Evolutionary conservation across 2,329 filamentous ascomycete species (phyloP).

Genomic region (Penicillium sp.): DNA sequence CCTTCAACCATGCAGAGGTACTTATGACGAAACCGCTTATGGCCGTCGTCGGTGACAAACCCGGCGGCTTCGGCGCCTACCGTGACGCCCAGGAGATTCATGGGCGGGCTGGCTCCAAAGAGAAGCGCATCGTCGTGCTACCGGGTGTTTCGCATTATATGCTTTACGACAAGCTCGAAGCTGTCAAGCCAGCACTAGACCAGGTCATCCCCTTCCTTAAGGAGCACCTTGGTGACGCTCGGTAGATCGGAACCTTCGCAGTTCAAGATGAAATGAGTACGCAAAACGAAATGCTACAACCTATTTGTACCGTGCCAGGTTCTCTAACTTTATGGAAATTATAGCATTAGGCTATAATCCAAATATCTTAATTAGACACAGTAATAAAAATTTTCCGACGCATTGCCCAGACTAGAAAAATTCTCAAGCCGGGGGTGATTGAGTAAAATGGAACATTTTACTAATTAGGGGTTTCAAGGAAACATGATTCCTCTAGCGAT

Average conservation of each 20-base stretch:
- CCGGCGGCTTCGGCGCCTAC: conserved; percentile 24
- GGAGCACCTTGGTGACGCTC: conserved; percentile 15
- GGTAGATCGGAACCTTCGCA: neutral
- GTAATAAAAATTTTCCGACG: too few species aligned
- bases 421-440: too few species aligned
- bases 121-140: conserved; percentile 18
- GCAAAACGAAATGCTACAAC: too few species aligned
- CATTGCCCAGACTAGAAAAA: too few species aligned
- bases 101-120: conserved; percentile 20
- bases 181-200: conserved; percentile 17
- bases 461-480: too few species aligned
- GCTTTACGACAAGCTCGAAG: conserved; percentile 20
- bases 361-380: too few species aligned
- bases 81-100: conserved; percentile 25
- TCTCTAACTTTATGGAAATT: too few species aligned
- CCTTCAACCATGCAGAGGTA: conserved; percentile 18
- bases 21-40: conserved; percentile 23
- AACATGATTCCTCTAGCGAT: too few species aligned
- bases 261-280: too few species aligned
- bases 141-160: conserved; percentile 21
- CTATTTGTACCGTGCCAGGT: too few species aligned
- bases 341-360: too few species aligned
- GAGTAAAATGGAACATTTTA: too few species aligned
- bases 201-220: conserved; percentile 20
- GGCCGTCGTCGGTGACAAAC: conserved; percentile 18